Evolutionary conservation across 2,329 filamentous ascomycete genomes (phyloP).

Genomic region (Fusarium solani-melongenae): DNA sequence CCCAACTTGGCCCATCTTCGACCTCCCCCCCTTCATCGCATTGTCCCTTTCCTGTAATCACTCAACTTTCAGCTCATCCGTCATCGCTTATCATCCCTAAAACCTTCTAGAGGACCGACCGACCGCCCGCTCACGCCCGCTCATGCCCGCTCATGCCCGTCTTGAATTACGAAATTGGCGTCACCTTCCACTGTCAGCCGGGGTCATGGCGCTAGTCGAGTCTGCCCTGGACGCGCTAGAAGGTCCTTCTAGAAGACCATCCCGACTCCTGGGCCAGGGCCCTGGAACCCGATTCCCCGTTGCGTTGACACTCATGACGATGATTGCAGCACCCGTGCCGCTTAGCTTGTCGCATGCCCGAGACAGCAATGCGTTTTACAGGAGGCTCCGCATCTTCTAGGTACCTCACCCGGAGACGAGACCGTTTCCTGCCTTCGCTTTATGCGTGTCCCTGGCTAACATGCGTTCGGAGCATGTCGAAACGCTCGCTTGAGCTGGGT

Average conservation of each 20-base stretch:
- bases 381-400: slow-evolving; percentile 1
- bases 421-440: slow-evolving; percentile 26
- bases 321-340: slow-evolving; percentile 25
- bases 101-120: slow-evolving; percentile 22
- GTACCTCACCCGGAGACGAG: slow-evolving; percentile 18
- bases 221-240: slow-evolving; percentile 41
- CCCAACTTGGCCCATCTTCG: slow-evolving; percentile 1
- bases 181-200: slow-evolving; percentile 34
- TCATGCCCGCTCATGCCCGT: slow-evolving; percentile 30
- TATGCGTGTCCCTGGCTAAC: slow-evolving; percentile 29
- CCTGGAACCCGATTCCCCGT: slow-evolving; percentile 37
- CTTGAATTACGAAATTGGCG: slow-evolving; percentile 32
- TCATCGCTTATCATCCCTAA: slow-evolving; percentile 30
- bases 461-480: slow-evolving; percentile 21
- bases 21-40: slow-evolving; percentile 12
- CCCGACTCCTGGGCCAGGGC: slow-evolving; percentile 40
- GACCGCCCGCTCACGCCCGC: slow-evolving; percentile 20
- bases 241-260: slow-evolving; percentile 44
- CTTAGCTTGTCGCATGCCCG: slow-evolving; percentile 30
- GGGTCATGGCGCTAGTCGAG: slow-evolving; percentile 33
- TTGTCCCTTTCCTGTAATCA: slow-evolving; percentile 23
- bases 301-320: slow-evolving; percentile 35
- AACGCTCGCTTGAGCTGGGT: slow-evolving; percentile 30
- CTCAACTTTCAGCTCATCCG: slow-evolving; percentile 37
- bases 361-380: slow-evolving; percentile 25